These are phyloP conservation scores for Sistotremastrum suecicum DNA, from an alignment of 768 basidiomycete species.

Conservation along the genomic window DNA sequence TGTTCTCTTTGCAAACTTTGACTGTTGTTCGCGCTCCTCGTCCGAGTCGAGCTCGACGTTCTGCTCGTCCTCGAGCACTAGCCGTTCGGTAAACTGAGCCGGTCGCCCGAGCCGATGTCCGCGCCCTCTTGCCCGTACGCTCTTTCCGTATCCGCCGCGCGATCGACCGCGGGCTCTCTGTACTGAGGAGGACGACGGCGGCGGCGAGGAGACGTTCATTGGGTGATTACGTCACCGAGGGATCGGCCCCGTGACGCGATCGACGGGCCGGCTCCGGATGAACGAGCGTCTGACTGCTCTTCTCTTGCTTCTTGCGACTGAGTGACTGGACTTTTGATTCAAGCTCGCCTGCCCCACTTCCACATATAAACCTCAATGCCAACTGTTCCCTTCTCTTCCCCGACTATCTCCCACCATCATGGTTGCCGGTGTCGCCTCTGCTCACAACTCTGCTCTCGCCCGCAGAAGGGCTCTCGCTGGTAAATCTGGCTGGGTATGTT, in stretches of 20 bases:
- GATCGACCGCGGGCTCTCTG: constrained; percentile 36
- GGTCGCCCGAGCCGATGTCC: constrained; percentile 46
- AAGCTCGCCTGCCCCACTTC: too few species aligned
- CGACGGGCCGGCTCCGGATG: too few species aligned
- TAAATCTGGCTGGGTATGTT: constrained; percentile 49
- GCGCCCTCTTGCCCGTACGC: constrained; percentile 55
- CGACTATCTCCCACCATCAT: neutral
- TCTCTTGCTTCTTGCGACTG: too few species aligned
- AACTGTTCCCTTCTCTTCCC: neutral
- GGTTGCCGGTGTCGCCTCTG: too few species aligned
- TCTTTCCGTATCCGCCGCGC: constrained; percentile 61
- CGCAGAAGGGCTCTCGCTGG: constrained; percentile 46
- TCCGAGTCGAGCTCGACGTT: constrained; percentile 20
- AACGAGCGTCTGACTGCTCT: too few species aligned
- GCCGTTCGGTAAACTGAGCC: constrained; percentile 48
- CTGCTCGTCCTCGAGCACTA: constrained; percentile 47
- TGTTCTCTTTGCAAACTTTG: constrained; percentile 41
- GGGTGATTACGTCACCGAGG: too few species aligned
- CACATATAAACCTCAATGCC: too few species aligned
- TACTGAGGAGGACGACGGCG: neutral
- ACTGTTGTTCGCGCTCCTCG: constrained; percentile 29
- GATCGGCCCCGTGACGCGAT: too few species aligned
- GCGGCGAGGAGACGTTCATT: too few species aligned
- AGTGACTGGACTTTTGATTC: too few species aligned
- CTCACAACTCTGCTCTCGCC: constrained; percentile 15